These are phyloP conservation scores for Zoysia matrella DNA, from an alignment of 202 grass and related monocot species.

Conservation along the genomic window DNA sequence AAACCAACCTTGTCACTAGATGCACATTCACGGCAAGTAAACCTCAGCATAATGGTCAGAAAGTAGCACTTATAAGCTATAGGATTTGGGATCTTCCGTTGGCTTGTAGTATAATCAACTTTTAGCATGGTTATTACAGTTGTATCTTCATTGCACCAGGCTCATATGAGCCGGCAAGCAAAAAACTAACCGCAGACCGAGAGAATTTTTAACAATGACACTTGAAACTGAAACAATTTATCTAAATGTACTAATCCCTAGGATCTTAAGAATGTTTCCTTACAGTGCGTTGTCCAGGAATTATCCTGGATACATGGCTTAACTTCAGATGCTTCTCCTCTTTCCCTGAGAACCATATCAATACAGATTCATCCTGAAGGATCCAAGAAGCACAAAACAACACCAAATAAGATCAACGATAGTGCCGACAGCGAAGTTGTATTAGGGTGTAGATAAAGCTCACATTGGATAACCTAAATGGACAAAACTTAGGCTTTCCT, in stretches of 20 bases:
- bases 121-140: neutral
- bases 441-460: slow-evolving; percentile 41
- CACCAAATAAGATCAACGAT: slow-evolving; percentile 3
- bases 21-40: too few relatives aligned
- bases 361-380: slow-evolving; percentile 82
- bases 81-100: neutral
- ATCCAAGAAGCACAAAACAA: slow-evolving; percentile 32
- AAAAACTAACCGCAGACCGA: slow-evolving; percentile 16
- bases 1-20: too few relatives aligned
- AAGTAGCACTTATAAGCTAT: neutral
- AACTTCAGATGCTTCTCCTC: too few relatives aligned
- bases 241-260: neutral
- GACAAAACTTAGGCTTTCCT: too few relatives aligned
- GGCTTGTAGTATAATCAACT: neutral
- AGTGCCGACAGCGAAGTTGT: neutral
- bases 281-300: slow-evolving; percentile 42
- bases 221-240: neutral
- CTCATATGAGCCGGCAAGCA: neutral
- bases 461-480: neutral
- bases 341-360: too few relatives aligned
- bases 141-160: neutral
- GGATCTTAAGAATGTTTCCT: slow-evolving; percentile 42
- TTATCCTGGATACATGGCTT: too few relatives aligned
- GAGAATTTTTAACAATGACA: slow-evolving; percentile 6
- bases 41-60: neutral